Conservation (phyloP, 345 rosid species). For the thale cress (Arabidopsis thaliana) region TAIR10.1 NC_003075.7:12673501-12674000, state of each 20-base stretch:
- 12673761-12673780: constrained; percentile 8
- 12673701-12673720: background rate
- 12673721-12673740: constrained; percentile 10
- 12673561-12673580: constrained; percentile 69
- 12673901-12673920: constrained; percentile 38
- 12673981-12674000: constrained; percentile 4
- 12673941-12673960: constrained; percentile 30
- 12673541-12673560: constrained; percentile 75
- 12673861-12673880: constrained; percentile 13
- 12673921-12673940: constrained; percentile 31
- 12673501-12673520: constrained; percentile 69
- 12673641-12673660: constrained; percentile 50
- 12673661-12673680: constrained; percentile 25
- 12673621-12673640: constrained; percentile 67
- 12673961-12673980: constrained; percentile 22
- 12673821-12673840: constrained; percentile 33
- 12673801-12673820: constrained; percentile 32
- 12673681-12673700: constrained; percentile 23
- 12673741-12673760: constrained; percentile 9
- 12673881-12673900: constrained; percentile 20
- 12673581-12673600: constrained; percentile 77
- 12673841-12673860: constrained; percentile 2
- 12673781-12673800: constrained; percentile 45
- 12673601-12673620: constrained; percentile 65
- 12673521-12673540: constrained; percentile 76